Percentiles rank a stretch among this genome's conserved stretches.
Conservation (phyloP, 1,284 basidiomycete genomes). For the Irpex rosettiformis region DNA sequence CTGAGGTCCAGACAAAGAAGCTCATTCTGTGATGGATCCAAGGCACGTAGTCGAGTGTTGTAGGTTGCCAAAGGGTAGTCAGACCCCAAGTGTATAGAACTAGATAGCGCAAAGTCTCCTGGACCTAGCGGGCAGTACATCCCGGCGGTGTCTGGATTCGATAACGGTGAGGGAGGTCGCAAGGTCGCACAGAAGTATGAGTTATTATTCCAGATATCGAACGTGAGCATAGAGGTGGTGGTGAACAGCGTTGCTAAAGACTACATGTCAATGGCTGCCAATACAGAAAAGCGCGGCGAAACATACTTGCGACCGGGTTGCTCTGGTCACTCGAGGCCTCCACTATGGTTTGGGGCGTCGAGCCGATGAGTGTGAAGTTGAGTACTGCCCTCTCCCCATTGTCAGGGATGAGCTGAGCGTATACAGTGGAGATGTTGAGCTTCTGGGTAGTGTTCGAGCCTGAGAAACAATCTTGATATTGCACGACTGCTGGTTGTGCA, state of each 20-base stretch:
- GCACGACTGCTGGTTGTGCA: conserved; percentile 30
- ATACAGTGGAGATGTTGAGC: conserved; percentile 68
- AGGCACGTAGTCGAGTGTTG: conserved; percentile 79
- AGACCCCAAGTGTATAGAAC: conserved; percentile 67
- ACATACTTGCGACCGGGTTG: conserved; percentile 54
- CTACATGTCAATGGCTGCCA: conserved; percentile 10
- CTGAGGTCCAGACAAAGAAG: conserved; percentile 80
- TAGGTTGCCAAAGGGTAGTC: conserved; percentile 81
- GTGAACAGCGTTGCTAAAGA: conserved; percentile 81
- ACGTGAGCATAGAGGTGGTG: conserved; percentile 75
- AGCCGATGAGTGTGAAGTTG: conserved; percentile 66
- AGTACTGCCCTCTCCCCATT: conserved; percentile 42
- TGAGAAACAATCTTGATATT: conserved; percentile 52
- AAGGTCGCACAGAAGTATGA: conserved; percentile 75
- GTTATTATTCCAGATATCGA: conserved; percentile 66
- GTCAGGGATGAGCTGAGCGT: conserved; percentile 64
- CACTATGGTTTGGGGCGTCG: conserved; percentile 51
- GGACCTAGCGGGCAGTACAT: conserved; percentile 70
- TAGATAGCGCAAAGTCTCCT: conserved; percentile 81
- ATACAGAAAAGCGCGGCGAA: conserved; percentile 8
- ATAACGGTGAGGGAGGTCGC: conserved; percentile 69
- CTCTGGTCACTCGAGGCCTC: conserved; percentile 53
- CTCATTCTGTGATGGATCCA: conserved; percentile 80
- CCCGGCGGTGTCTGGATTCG: conserved; percentile 35
- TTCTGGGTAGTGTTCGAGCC: conserved; percentile 47